Base-by-base conservation (phyloP, 2,329 filamentous ascomycete genomes). In the Xylaria multiplex region DNA sequence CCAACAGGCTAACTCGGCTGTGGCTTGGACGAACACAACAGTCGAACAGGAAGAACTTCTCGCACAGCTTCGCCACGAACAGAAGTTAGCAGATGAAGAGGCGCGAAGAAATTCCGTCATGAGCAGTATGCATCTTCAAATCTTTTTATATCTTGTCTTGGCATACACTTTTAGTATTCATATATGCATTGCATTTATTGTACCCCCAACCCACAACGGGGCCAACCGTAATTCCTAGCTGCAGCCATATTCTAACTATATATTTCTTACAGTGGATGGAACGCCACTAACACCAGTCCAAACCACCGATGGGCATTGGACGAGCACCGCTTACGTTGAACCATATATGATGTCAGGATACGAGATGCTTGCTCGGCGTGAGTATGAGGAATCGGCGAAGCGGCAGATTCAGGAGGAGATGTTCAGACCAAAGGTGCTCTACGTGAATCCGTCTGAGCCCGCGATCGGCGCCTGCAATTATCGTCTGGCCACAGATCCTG, bases 341-440 rank as follows among this genome's bases (percentile, higher is more conserved):
- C 93, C 93, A 0, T 97, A 97, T 79, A 96, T 97, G 86, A 78
- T 87, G 54, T 90, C 88, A 6, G 93, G 93, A 14, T 97, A 97
- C 76, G 91, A 93, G 73, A 83, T 87, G 74, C 80, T 91, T 64
- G 88, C 90, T 65, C 83, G 84, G 64, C 83, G 87, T 60, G 89
- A 92, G 74, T 88, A 90, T 68, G 85, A 90, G 72, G 80, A 83
- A 62, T 84, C 83, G 2, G 80, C 79, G 2, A 74, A 77, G 24
- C 75, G 74, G 22, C 72, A 78, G 68, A 66, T 76, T 46, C 69
- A 79, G 64, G 74, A 79, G 59, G 73, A 69, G 8, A 69, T 74
- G 71, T 27, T 73, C 54, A 73, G 73, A 37, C 71, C 78, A 5
- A 81, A 80, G 69, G 79, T 82, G 53, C 76, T 79, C 46, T 84